These are phyloP conservation scores for Alternaria brassicicola DNA, from an alignment of 2,329 filamentous ascomycete genomes.

Conservation along the genomic window DNA sequence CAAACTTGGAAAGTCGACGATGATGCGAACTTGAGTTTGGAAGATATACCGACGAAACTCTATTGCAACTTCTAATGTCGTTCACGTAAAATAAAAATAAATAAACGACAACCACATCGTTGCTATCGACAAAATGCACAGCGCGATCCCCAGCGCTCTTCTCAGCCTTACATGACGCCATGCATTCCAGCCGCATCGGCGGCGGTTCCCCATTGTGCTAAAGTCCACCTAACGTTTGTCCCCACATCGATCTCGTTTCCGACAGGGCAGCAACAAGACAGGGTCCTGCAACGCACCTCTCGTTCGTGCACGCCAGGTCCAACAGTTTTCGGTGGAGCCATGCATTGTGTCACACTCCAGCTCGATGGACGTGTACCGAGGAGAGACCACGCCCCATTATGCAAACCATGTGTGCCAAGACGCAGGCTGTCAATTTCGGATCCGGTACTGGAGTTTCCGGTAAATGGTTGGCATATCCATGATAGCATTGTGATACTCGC, in stretches of 20 bases:
- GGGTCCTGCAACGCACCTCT: conserved; percentile 2
- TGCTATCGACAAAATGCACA: conserved; percentile 5
- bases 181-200: background rate
- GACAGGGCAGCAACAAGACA: background rate
- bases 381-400: background rate
- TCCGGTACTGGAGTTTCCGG: background rate
- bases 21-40: background rate
- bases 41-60: background rate
- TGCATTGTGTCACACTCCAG: background rate
- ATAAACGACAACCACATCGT: background rate
- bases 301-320: background rate
- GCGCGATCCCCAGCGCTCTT: background rate
- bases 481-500: background rate
- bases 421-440: background rate
- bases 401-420: background rate
- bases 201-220: background rate
- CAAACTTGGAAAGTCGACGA: background rate
- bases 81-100: background rate
- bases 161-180: conserved; percentile 16
- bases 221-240: background rate
- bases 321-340: conserved; percentile 1
- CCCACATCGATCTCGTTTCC: background rate
- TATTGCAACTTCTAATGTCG: background rate
- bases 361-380: background rate
- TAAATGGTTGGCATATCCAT: background rate